phyloP scores from a whole-genome alignment of 805 yeast genomes.

The Ogataea haglerorum region DNA sequence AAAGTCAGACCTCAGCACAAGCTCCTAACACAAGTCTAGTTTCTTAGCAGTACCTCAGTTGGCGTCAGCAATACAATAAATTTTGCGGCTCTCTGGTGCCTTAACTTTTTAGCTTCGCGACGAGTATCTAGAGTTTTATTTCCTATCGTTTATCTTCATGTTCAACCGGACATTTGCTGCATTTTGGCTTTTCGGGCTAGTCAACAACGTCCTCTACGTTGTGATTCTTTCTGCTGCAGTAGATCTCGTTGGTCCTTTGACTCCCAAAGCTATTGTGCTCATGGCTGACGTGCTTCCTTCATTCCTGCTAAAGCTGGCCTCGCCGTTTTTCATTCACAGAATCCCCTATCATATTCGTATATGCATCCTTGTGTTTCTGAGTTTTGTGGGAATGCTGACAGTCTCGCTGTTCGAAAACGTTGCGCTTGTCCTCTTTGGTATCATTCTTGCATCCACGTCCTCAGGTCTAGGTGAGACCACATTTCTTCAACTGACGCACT shows the following conservation, averaged over 20 bases:
- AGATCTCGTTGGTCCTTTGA: conserved; percentile 77
- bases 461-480: conserved; percentile 92
- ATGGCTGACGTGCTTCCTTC: conserved; percentile 87
- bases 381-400: conserved; percentile 70
- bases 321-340: conserved; percentile 76
- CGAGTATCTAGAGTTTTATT: too few species aligned
- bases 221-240: conserved; percentile 90
- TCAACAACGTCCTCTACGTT: conserved; percentile 87
- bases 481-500: conserved; percentile 83
- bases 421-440: conserved; percentile 54
- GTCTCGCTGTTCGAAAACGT: conserved; percentile 47
- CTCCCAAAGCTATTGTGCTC: conserved; percentile 83
- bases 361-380: conserved; percentile 49
- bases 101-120: too few species aligned
- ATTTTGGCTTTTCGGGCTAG: conserved; percentile 80
- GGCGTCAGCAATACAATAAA: too few species aligned
- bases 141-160: not conserved
- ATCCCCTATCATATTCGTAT: conserved; percentile 60
- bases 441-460: conserved; percentile 73
- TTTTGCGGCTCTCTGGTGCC: too few species aligned
- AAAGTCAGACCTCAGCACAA: too few species aligned
- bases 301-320: conserved; percentile 60
- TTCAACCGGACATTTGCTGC: conserved; percentile 38
- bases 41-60: too few species aligned
- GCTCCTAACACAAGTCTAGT: too few species aligned